phyloP scores from a whole-genome alignment of 2,329 filamentous ascomycete genomes.

The Coniochaeta sp. region DNA sequence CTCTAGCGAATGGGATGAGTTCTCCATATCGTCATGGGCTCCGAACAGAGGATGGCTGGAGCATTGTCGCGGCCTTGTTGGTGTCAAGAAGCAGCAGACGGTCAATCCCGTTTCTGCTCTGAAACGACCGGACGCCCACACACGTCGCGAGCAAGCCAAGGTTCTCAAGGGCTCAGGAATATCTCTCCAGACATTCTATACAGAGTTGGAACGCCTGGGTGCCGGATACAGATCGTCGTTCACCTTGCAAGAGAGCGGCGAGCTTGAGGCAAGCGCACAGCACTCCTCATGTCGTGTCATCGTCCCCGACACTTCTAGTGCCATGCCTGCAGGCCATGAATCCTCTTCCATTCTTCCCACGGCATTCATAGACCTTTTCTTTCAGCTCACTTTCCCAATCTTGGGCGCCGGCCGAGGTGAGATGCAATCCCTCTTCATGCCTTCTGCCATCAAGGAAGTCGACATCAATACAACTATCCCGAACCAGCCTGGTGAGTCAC shows the following conservation, averaged over 20 bases:
- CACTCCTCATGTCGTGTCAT: not conserved
- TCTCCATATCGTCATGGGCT: conserved; percentile 21
- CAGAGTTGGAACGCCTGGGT: not conserved
- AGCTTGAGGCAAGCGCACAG: not conserved
- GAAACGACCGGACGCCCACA: not conserved
- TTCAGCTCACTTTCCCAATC: not conserved
- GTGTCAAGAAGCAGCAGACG: not conserved
- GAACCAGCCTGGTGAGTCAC: not conserved
- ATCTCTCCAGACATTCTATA: not conserved
- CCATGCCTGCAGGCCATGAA: not conserved
- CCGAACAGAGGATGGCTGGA: conserved; percentile 18
- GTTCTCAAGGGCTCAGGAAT: not conserved
- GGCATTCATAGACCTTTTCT: not conserved
- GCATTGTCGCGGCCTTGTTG: conserved; percentile 9
- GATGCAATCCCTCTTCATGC: not conserved
- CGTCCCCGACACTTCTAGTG: not conserved
- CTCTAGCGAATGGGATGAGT: conserved; percentile 15
- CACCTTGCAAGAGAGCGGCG: not conserved
- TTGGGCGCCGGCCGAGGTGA: not conserved
- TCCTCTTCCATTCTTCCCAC: not conserved
- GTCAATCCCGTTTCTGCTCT: not conserved
- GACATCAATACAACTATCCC: not conserved
- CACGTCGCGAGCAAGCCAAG: not conserved
- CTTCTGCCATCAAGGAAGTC: not conserved
- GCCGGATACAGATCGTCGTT: not conserved